A percentile compares a stretch with the other conserved stretches of the same genome.
Evolutionary conservation across 441 rosid genomes (phyloP).

Genomic region (Pelargonium myrrhifolium): DNA sequence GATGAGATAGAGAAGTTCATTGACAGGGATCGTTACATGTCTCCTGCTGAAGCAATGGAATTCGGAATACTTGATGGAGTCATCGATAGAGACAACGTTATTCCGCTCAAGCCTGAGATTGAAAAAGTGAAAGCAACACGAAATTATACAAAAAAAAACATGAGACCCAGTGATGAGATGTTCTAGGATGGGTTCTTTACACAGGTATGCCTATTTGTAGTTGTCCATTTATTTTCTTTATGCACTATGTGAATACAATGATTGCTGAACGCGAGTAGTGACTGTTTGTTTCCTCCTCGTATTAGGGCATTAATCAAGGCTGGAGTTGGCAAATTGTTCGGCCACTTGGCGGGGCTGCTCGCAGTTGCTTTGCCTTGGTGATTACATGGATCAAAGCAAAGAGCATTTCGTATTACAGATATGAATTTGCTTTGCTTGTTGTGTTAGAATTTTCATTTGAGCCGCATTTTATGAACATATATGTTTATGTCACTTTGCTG

Average conservation of each 20-base stretch:
- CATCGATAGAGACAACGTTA: conserved; percentile 73
- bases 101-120: conserved; percentile 72
- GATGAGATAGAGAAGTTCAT: conserved; percentile 76
- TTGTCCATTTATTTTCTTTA: background rate
- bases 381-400: too few species aligned
- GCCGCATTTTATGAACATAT: too few species aligned
- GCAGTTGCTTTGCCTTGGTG: too few species aligned
- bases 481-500: too few species aligned
- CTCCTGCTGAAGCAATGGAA: conserved; percentile 85
- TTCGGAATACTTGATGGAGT: conserved; percentile 88
- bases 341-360: too few species aligned
- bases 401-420: too few species aligned
- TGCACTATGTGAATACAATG: background rate
- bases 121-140: conserved; percentile 57
- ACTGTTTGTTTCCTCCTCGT: too few species aligned
- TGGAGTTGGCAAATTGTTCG: too few species aligned
- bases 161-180: conserved; percentile 86
- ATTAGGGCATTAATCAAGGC: too few species aligned
- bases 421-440: too few species aligned
- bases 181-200: conserved; percentile 28
- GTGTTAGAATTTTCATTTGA: too few species aligned
- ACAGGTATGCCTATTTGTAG: conserved; percentile 21
- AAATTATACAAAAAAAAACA: conserved; percentile 42
- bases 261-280: too few species aligned
- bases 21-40: conserved; percentile 79